Evolutionary conservation across 495 filamentous ascomycete species (phyloP), one percentile per base, ranked within the genome.

Genomic region (Trichoderma erinaceum): DNA sequence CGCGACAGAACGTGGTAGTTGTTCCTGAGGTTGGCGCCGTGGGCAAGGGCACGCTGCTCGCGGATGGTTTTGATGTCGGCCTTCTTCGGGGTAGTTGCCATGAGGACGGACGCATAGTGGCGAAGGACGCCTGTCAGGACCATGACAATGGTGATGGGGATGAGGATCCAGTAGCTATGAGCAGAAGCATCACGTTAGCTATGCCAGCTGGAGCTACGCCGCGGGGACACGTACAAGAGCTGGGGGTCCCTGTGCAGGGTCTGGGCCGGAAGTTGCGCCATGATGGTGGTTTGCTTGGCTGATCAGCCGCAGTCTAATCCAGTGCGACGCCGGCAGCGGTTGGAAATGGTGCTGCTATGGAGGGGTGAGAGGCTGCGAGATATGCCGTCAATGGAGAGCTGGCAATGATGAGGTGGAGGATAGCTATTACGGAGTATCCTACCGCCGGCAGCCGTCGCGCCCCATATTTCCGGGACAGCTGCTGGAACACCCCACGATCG

Each of bases 181-280:
- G 72, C 41, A 21, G 13, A 15, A 35, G 63, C 35, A 94, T 82
- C n/a, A 93, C 93, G 76, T 97, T 99, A 25, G 95, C 95, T 71
- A 97, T 89, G 81, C 78, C 98, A 97, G 95, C 96, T 97, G 82
- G 94, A 97, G 80, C 93, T 97, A 68, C 41, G 43, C 38, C 74
- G 66, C 41, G 65, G 16, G 56, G 63, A 56, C 56, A 52, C 66
- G 73, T 85, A 97, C 95, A 98, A 97, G 69, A 99, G 85, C 77
- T 97, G 94, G 72, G 95, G 96, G 93, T 99, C 95, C 85, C 95
- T 81, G 82, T 95, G 91, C 88, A 99, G 97, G 80, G 92, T 93
- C 82, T 99, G 95, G 70, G 90, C 86, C 69, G 90, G 84, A 71
- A 90, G 84, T 82, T 93, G 90, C 69, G 91, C 90, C 96, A 99